Percentiles rank a stretch among this genome's conserved stretches.
Conservation (phyloP, 1,284 basidiomycete genomes). For the Ceratobasidium papillatum region DNA sequence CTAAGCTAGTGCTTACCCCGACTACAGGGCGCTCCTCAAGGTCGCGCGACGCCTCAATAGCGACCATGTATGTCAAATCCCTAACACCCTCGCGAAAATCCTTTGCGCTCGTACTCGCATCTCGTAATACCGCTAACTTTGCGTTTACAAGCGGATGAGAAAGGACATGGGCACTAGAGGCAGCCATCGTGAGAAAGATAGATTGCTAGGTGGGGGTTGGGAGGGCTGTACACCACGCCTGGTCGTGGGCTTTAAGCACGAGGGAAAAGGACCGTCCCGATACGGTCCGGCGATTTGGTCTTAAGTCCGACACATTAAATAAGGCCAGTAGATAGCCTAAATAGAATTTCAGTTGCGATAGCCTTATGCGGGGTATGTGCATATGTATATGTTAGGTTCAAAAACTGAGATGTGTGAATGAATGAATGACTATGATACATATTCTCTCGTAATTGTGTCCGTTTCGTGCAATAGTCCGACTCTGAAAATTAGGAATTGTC, state of each 20-base stretch:
- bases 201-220: background rate
- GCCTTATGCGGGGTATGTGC: background rate
- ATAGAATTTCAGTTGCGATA: conserved; percentile 20
- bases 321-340: conserved; percentile 12
- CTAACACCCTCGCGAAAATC: conserved; percentile 82
- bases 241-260: conserved; percentile 8
- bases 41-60: conserved; percentile 75
- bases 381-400: background rate
- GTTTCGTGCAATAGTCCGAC: background rate
- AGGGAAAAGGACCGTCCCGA: conserved; percentile 7
- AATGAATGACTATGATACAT: background rate
- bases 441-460: conserved; percentile 9
- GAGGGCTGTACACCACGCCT: conserved; percentile 21
- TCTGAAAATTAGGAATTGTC: background rate
- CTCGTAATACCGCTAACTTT: conserved; percentile 74
- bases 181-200: background rate
- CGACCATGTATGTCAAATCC: conserved; percentile 75
- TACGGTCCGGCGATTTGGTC: conserved; percentile 29
- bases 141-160: conserved; percentile 78
- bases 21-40: conserved; percentile 68
- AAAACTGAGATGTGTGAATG: conserved; percentile 2
- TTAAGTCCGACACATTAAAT: conserved; percentile 28
- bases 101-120: conserved; percentile 68
- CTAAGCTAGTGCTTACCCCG: conserved; percentile 58
- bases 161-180: conserved; percentile 61